Evolutionary conservation across 2,329 filamentous ascomycete genomes (phyloP), one percentile per base, ranked within the genome.

Genomic region (Sclerotinia borealis): DNA sequence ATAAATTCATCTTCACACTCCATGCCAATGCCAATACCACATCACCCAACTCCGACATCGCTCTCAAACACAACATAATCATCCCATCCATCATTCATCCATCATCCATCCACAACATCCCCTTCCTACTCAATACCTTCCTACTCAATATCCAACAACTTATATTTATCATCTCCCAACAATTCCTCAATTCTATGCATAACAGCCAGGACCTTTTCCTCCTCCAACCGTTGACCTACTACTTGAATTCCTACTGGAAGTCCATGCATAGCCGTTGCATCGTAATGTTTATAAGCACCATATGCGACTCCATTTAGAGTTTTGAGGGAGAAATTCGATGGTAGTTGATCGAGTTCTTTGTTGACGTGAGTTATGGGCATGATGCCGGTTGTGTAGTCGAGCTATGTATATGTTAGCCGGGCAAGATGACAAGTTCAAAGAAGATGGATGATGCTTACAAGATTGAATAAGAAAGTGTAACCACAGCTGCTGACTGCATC

Each of bases 391-490:
- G 90, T 85, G 76, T 97, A 97, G 74, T 97, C 93, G 55, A 97
- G 84, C 85, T 91, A 66, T 61, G 31, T 8, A 29, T 37, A 19
- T 51, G 22, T 48, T 41, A 48, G 36, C 9, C 61, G 10, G 49
- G 6, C 55, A 27, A 11, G n/a, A 6, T 48, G n/a, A n/a, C 25
- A 19, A 19, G 50, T 37, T n/a, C 17, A 37, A 63, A 39, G 51
- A 31, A 15, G 29, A 47, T 48, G 19, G 11, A 78, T n/a, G n/a
- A n/a, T n/a, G n/a, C 85, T 76, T 78, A 90, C 88, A 72, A 97
- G 68, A 71, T 97, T 97, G 79, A 95, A 98, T 63, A 96, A 77
- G 74, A 97, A 96, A 0, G 93, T 97, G 73, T 98, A 97, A 1
- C 92, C 92, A 71, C 93, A 97, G 68, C 88, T 91, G 66, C 89